Base-by-base conservation (phyloP, 2,329 filamentous ascomycete genomes). In the Botrytis tulipae region DNA sequence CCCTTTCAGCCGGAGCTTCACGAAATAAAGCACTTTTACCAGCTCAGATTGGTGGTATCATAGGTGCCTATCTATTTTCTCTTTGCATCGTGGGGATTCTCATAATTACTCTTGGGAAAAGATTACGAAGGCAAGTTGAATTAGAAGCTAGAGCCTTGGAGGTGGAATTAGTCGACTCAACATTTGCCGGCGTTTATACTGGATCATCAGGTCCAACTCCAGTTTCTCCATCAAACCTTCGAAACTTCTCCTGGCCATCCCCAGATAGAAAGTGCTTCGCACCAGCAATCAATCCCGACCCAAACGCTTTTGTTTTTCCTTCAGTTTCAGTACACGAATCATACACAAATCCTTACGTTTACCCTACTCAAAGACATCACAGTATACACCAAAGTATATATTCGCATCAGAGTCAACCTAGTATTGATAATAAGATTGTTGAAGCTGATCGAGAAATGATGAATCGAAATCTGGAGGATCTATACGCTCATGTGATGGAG, bases 401-500 rank as follows among this genome's bases (percentile, higher is more conserved):
- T 48, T 72, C 71, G 25, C 71, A 74, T 54, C 46, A 70, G 44
- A 62, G 68, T 32, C 61, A 75, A 44, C 60, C 88, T 73, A 71
- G 62, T 59, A 93, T 98, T 74, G 94, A 98, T 81, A 90, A 92
- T 74, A 87, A 87, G 74, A 88, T 97, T 25, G 87, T 98, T 37
- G 88, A 91, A 74, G 87, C 89, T 74, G 93, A 97, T 82, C 89
- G 88, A 81, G 86, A 88, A 79, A 91, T 91, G 84, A 90, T 93
- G 76, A 91, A 96, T 82, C 87, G 91, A 76, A 93, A 97, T 81
- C 90, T 98, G 82, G 94, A 97, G 82, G 90, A 93, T 78, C 90
- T 98, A 81, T 98, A 98, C 83, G 94, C 91, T 75, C 92, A 94
- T 77, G 95, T 97, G 76, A 92, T 97, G 90, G 93, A 94, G 82